Percentiles rank a stretch among this genome's conserved stretches.
Evolutionary conservation across 2,329 filamentous ascomycete genomes (phyloP).

Genomic region (Nemania sp.): DNA sequence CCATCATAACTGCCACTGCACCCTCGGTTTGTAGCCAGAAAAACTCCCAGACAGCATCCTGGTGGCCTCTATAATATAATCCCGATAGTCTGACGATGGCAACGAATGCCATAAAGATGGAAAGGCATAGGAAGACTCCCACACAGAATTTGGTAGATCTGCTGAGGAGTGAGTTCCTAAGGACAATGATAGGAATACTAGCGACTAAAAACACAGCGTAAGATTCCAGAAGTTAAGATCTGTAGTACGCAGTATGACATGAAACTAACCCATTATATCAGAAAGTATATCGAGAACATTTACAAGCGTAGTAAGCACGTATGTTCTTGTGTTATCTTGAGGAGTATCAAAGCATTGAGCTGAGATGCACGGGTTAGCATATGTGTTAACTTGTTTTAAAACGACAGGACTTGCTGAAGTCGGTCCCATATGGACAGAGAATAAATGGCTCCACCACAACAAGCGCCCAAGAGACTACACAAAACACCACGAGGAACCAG

Average conservation of each 20-base stretch:
- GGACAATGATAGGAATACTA: slow-evolving; percentile 33
- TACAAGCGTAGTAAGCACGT: slow-evolving; percentile 25
- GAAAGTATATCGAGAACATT: slow-evolving; percentile 30
- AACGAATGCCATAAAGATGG: slow-evolving; percentile 30
- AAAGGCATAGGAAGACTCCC: slow-evolving; percentile 30
- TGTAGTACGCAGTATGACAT: background rate
- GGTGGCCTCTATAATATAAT: slow-evolving; percentile 17
- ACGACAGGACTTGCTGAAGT: no score
- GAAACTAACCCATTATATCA: slow-evolving; percentile 28
- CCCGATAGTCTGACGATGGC: slow-evolving; percentile 26
- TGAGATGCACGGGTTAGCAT: background rate
- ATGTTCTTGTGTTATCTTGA: slow-evolving; percentile 20
- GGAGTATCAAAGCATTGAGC: background rate
- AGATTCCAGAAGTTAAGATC: background rate
- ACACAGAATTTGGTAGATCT: slow-evolving; percentile 28
- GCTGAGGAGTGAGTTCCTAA: slow-evolving; percentile 23
- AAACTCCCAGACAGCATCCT: slow-evolving; percentile 32
- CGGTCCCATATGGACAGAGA: slow-evolving; percentile 31
- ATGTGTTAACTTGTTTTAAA: slow-evolving; percentile 23
- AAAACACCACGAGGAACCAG: slow-evolving; percentile 29
- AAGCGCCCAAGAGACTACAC: slow-evolving; percentile 27
- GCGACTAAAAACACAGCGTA: slow-evolving; percentile 23
- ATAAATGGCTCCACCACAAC: slow-evolving; percentile 32
- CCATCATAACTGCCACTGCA: slow-evolving; percentile 32
- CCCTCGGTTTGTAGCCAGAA: slow-evolving; percentile 33